Conservation (phyloP, 2,329 filamentous ascomycete species). For the Aspergillus nomiae region DNA sequence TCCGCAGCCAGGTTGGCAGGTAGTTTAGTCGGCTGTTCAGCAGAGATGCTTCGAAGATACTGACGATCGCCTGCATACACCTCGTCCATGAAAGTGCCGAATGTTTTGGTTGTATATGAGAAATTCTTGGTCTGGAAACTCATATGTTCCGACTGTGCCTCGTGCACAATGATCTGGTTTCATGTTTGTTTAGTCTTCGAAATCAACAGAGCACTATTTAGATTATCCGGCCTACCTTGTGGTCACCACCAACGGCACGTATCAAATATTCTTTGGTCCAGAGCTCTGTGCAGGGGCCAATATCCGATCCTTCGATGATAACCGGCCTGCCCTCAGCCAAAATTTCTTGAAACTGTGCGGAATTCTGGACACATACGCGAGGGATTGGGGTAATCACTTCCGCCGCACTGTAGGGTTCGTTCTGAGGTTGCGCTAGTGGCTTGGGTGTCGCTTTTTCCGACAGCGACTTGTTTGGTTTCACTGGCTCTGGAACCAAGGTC, state of each 20-base stretch:
- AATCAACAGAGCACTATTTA: conserved; percentile 5
- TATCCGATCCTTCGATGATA: conserved; percentile 64
- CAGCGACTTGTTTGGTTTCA: conserved; percentile 15
- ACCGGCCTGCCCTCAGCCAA: conserved; percentile 61
- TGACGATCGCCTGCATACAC: conserved; percentile 62
- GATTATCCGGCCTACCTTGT: conserved; percentile 52
- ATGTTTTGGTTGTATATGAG: conserved; percentile 67
- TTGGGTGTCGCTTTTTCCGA: conserved; percentile 1
- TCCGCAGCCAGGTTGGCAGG: conserved; percentile 72
- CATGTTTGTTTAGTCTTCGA: not conserved
- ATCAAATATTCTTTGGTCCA: conserved; percentile 74
- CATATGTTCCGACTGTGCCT: conserved; percentile 67
- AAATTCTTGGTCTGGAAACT: conserved; percentile 86
- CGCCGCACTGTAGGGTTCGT: conserved; percentile 17
- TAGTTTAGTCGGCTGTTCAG: conserved; percentile 65
- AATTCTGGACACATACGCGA: conserved; percentile 54
- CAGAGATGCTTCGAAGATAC: conserved; percentile 79
- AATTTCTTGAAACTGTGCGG: conserved; percentile 62
- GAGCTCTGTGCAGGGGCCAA: conserved; percentile 66
- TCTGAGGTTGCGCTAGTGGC: conserved; percentile 1
- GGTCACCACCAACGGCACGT: conserved; percentile 61
- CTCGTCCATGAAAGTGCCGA: conserved; percentile 66
- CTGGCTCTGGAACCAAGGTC: conserved; percentile 28
- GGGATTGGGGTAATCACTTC: conserved; percentile 44
- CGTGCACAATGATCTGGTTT: conserved; percentile 70